Evolutionary conservation across 163 green algal genomes (phyloP), one percentile per base, ranked within the genome.

Genomic region (Prototheca stagnorum): DNA sequence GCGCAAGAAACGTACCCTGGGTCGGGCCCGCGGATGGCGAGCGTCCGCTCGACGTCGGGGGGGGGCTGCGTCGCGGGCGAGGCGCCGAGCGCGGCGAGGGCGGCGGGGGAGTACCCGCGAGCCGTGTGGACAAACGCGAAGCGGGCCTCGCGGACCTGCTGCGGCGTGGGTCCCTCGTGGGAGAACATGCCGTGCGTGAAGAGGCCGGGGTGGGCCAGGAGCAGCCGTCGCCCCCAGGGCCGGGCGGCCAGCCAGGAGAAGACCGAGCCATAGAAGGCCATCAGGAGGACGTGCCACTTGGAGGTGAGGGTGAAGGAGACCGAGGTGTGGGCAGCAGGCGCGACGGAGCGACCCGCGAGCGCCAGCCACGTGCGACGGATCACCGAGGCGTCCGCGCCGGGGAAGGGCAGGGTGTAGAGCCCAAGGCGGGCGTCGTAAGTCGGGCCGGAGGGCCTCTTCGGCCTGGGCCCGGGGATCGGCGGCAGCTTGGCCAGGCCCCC

Each of bases 161-260:
- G 35, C 44, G 75, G 39, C 26, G 51, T 73, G 19, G 78, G 78
- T 1, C 78, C 78, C 9, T 53, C 51, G 21, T 74, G 62, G 12
- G 60, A 68, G 44, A 90, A 86, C 27, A 82, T 37, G n/a, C 79
- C 79, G 21, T 55, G 66, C 20, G 50, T 73, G 58, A 86, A 80
- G 16, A 79, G 19, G 15, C 57, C 20, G 1, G 79, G 79, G 44
- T 54, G 70, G 8, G 26, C 37, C 5, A 89, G 67, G 57, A 89
- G 61, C 49, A 86, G 50, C 9, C 23, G 35, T 15, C 74, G 50
- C 24, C 79, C 79, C 56, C 55, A 81, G 1, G 29, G 11, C 4
- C 22, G 54, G 23, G 49, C 43, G 5, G 62, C 54, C 25, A 88
- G 62, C 24, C 44, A 39, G 25, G 43, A 37, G 33, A 89, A 63